These are phyloP conservation scores for Reticulascus tulasneorum DNA, from an alignment of 2,329 filamentous ascomycete genomes.

Conservation along the genomic window DNA sequence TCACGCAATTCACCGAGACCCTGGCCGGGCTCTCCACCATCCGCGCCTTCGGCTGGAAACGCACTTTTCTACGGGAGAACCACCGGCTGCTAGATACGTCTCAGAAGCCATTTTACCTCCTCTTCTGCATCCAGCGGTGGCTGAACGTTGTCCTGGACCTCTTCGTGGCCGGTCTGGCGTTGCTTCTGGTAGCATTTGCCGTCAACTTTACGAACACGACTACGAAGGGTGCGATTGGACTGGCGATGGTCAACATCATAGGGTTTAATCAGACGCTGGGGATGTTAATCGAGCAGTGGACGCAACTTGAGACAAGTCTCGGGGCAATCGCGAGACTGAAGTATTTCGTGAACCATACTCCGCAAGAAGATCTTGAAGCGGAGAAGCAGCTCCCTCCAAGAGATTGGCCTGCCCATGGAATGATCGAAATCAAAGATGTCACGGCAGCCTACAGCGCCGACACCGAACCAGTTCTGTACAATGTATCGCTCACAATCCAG, in stretches of 20 bases:
- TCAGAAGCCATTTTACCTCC: constrained; percentile 45
- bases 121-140: constrained; percentile 47
- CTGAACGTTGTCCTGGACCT: constrained; percentile 44
- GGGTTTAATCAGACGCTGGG: constrained; percentile 25
- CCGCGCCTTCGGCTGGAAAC: constrained; percentile 46
- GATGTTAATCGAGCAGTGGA: constrained; percentile 29
- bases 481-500: constrained; percentile 17
- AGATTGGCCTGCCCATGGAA: constrained; percentile 23
- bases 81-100: constrained; percentile 35
- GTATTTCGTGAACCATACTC: constrained; percentile 21
- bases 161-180: constrained; percentile 43
- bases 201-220: constrained; percentile 22
- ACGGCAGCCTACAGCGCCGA: constrained; percentile 22
- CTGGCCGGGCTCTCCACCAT: constrained; percentile 43
- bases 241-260: constrained; percentile 22
- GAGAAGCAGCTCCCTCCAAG: constrained; percentile 3
- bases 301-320: constrained; percentile 30
- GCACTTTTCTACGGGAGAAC: constrained; percentile 30
- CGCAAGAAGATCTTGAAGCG: constrained; percentile 20
- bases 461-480: constrained; percentile 8
- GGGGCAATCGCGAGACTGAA: constrained; percentile 31
- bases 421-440: constrained; percentile 22
- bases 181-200: constrained; percentile 44
- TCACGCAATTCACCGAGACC: constrained; percentile 47
- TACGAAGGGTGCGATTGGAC: constrained; percentile 25